phyloP scores from a whole-genome alignment of 2,329 filamentous ascomycete genomes.

The Chaetothyriales sp. region DNA sequence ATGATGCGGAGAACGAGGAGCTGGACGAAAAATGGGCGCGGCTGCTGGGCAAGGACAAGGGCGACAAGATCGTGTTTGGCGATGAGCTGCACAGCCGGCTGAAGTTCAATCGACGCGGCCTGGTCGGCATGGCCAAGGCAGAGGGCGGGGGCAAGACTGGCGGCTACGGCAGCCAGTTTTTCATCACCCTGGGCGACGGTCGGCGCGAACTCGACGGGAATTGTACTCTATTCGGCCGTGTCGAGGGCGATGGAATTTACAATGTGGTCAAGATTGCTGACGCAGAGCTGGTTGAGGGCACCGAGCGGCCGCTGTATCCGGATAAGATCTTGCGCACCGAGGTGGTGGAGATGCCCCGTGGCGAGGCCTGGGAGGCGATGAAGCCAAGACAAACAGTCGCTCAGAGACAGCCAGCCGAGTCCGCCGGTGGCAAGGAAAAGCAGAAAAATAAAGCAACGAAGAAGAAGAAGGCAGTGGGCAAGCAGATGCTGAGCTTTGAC shows the following conservation, averaged over 20 bases:
- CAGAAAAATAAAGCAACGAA: conserved; percentile 24
- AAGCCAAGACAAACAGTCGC: conserved; percentile 27
- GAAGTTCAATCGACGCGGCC: conserved; percentile 78
- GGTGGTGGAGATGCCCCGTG: conserved; percentile 31
- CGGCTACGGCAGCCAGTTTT: conserved; percentile 92
- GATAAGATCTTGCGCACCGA: conserved; percentile 49
- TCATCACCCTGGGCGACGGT: conserved; percentile 71
- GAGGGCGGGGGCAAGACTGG: conserved; percentile 37
- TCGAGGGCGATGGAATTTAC: conserved; percentile 90
- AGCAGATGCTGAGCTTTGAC: conserved; percentile 33
- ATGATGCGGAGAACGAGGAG: conserved; percentile 42
- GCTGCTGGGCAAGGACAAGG: conserved; percentile 36
- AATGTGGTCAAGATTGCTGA: conserved; percentile 91
- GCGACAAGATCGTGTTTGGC: conserved; percentile 52
- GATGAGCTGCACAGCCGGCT: conserved; percentile 88
- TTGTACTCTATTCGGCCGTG: conserved; percentile 84
- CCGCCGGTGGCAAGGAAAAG: conserved; percentile 20
- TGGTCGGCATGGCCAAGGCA: conserved; percentile 88
- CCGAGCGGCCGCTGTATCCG: conserved; percentile 73
- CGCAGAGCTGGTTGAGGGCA: conserved; percentile 60
- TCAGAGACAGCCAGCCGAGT: conserved; percentile 11
- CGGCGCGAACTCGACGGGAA: conserved; percentile 72
- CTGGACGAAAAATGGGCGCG: conserved; percentile 36
- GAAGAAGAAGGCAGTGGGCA: conserved; percentile 29
- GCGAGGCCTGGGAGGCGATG: conserved; percentile 24